Evolutionary conservation across 805 yeast species (phyloP), one percentile per base, ranked within the genome.

Genomic region (Ogataea ganodermae): DNA sequence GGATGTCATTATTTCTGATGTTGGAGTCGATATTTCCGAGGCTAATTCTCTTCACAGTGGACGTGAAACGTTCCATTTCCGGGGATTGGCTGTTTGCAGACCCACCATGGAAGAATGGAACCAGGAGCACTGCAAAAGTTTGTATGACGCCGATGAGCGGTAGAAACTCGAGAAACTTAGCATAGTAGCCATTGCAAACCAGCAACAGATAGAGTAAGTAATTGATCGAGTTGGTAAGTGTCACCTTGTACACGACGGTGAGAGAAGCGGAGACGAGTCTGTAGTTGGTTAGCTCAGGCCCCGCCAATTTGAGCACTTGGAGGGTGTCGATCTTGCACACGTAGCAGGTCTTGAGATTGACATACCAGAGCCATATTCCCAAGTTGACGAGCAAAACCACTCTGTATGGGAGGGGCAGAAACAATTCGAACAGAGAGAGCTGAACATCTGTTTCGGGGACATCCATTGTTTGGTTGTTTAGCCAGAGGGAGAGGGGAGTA

Each of bases 1-100:
- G 66, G 31, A 92, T 86, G 62, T 92, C 97, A 46, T 87, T 86
- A 14, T 86, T 79, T 57, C 96, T 71, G 63, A 78, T 67, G 13
- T 76, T 75, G 13, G 66, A 57, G 58, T 85, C 84, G 26, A 89
- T 80, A 2, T 74, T 72, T 2, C 96, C 96, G 2, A 61, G 42
- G 4, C 76, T 42, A 3, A 87, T 70, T 43, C 96, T 69, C 43
- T 67, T 68, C 32, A 82, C 53, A 0, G 88, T 78, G 17, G 73
- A 59, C 35, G 69, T 61, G 16, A 83, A 65, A 32, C 89, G 62
- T 46, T 67, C 71, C 2, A 79, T 73, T 63, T 70, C 63, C 3
- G 51, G 43, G 2, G 66, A 55, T 17, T 43, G 30, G 23, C 44
- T 41, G 4, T 44, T 50, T 61, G 45, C 60, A 55, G 42, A 51